Base-by-base conservation (phyloP, 306 rosid species). In the Dalbergia cultrata region DNA sequence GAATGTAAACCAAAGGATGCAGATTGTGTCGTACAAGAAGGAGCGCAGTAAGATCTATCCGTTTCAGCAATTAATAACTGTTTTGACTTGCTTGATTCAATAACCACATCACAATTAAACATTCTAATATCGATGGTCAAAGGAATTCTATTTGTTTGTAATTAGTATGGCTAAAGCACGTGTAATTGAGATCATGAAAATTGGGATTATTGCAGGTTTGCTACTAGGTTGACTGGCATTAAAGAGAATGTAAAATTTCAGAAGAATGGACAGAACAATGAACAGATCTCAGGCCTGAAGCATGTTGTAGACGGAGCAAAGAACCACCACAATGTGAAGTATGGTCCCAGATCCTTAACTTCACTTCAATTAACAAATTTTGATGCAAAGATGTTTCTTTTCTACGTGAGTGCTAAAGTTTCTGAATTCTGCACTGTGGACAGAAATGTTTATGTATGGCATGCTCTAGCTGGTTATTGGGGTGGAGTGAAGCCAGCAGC, bases 381-480 rank as follows among this genome's bases (percentile, higher is more conserved):
- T 69, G 5, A 61, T 8, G 1, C n/a, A 4, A 7, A 0, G 12
- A 33, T 31, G 45, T 70, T 45, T 13, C 14, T 58, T 34, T 58
- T 75, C 33, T 35, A 12, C 18, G 5, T 41, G 26, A 52, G 12
- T 34, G 52, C 9, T 35, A 17, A 71, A 52, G 49, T 70, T 26
- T 74, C 75, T 6, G 34, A 39, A 13, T 26, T 74, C 8, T 52
- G 45, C 4, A 16, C 52, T 68, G 80, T 76, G 74, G 17, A 50
- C 94, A 95, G 99, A 47, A 86, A 78, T 82, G 90, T 93, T 41
- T 96, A 89, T 76, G 99, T 92, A 33, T 96, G 99, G 99, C 99
- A 96, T 88, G 99, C 99, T 35, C 79, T 96, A 45, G 97, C 93
- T 63, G 99, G 99, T 37, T 96, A 96, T 67, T 96, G 99, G 99